Evolutionary conservation across 805 yeast genomes (phyloP).

Genomic region (Barnettozyma sucrosica): DNA sequence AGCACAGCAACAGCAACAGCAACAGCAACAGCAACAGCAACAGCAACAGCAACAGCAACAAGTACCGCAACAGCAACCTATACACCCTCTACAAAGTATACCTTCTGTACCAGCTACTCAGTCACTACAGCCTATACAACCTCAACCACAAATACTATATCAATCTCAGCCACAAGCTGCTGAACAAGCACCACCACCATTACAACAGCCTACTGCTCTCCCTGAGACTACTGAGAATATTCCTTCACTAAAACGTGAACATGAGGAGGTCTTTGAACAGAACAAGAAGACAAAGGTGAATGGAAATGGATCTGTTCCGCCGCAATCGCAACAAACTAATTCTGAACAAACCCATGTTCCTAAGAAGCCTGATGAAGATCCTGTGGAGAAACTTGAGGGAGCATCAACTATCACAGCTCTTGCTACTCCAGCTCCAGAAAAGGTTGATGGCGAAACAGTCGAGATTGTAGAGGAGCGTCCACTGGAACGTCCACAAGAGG

Average conservation of each 20-base stretch:
- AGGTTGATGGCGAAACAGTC: background rate
- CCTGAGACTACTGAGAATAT: background rate
- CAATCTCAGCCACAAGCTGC: conserved; percentile 8
- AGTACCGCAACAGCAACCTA: background rate
- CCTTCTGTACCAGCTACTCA: conserved; percentile 12
- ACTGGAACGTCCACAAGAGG: too few relatives aligned
- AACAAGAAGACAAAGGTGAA: conserved; percentile 9
- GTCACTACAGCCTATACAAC: background rate
- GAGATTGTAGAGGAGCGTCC: background rate
- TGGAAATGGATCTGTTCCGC: background rate
- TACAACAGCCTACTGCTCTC: background rate
- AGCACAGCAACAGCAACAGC: conserved; percentile 9
- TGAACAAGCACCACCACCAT: background rate
- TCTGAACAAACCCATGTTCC: background rate
- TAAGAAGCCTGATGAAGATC: background rate
- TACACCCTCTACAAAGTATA: background rate
- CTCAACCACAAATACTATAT: conserved; percentile 2
- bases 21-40: background rate
- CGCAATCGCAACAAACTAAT: background rate
- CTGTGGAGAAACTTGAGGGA: background rate
- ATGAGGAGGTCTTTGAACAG: conserved; percentile 6
- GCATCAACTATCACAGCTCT: background rate
- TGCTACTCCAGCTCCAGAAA: background rate
- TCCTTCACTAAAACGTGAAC: conserved; percentile 8
- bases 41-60: conserved; percentile 11